These are phyloP conservation scores for Byssochlamys sp. DNA, from an alignment of 2,329 filamentous ascomycete genomes.

Conservation along the genomic window DNA sequence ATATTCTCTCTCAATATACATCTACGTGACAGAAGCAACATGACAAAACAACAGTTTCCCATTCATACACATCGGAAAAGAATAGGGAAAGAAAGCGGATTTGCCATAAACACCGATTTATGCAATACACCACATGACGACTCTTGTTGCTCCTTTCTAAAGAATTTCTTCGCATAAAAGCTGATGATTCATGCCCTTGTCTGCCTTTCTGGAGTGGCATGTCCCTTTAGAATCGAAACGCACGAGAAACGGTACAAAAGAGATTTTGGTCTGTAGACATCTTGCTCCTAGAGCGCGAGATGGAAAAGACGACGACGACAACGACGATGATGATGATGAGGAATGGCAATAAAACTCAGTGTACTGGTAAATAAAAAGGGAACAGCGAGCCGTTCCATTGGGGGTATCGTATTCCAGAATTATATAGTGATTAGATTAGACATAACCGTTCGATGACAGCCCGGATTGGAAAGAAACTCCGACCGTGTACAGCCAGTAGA, in stretches of 20 bases:
- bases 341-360: neutral
- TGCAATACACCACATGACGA: neutral
- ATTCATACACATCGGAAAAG: too few species aligned
- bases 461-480: neutral
- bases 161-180: neutral
- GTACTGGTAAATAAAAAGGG: neutral
- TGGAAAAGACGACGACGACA: neutral
- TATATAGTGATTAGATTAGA: neutral
- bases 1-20: too few species aligned
- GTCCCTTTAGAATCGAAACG: neutral
- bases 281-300: neutral
- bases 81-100: too few species aligned
- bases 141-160: neutral
- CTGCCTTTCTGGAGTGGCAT: neutral
- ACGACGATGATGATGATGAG: too few species aligned
- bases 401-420: neutral
- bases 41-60: too few species aligned
- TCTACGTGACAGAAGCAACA: too few species aligned
- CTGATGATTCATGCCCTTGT: neutral
- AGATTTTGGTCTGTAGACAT: neutral
- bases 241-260: neutral
- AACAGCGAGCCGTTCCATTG: neutral
- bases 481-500: neutral
- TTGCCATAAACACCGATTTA: too few species aligned
- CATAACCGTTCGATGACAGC: neutral